Evolutionary conservation across 1,284 basidiomycete species (phyloP), one percentile per base, ranked within the genome.

Genomic region (Trichosporon sp.): DNA sequence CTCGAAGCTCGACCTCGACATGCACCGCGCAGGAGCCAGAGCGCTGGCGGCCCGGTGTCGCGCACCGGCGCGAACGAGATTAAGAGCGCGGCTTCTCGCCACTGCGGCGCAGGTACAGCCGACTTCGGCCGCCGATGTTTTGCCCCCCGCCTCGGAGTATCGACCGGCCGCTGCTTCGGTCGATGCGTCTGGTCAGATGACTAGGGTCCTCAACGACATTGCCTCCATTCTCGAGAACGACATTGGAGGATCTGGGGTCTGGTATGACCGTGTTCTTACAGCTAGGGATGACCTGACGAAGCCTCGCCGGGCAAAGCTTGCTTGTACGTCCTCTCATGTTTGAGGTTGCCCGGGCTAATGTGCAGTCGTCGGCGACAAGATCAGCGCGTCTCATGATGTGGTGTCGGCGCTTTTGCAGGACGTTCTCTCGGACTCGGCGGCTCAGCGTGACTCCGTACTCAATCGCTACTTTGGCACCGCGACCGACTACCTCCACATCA

Each of bases 341-440:
- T 29, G 4, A 3, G 2, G 2, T 13, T 21, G 13, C 29, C 65
- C 47, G 1, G 7, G 58, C 63, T 68, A 15, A 71, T 51, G 11
- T 2, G 12, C 60, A 80, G 81, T 83, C 3, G 75, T 75, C 25
- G 80, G 81, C n/a, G 80, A 80, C 64, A 13, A 31, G 1, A 64
- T 74, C 15, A 72, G 76, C 5, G 76, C 72, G 6, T 76, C 78
- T 1, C 69, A 73, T 58, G 78, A 78, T 23, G 70, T 83, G 9
- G 75, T 83, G 2, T 78, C 80, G 4, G 77, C 80, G 5, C 64
- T 83, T 1, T 67, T 82, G 15, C 76, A 79, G 65, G 81, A 82
- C 66, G 78, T 78, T 1, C 72, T 80, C 1, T 66, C 75, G 0
- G 77, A 78, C 60, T 70, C 73, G 25, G 73, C 72, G 7, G 67